Base-by-base conservation (phyloP, 768 basidiomycete genomes). In the Suillus clintonianus region DNA sequence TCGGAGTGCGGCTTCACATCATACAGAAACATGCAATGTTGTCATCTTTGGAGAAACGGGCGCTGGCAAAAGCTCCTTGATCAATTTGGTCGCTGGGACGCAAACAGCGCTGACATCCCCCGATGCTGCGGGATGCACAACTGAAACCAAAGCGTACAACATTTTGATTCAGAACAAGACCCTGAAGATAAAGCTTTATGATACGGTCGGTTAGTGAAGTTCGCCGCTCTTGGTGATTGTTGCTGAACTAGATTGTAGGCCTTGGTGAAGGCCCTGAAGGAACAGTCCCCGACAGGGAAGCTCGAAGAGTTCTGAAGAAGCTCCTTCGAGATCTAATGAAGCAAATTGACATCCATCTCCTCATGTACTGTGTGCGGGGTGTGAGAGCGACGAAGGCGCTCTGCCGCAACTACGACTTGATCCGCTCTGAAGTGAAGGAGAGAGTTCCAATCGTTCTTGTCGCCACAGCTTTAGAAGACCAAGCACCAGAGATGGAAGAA, bases 321-420 rank as follows among this genome's bases (percentile, higher is more conserved):
- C 74, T 83, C 51, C 70, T 83, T 45, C 70, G 69, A 36, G 69
- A 65, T 8, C 69, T 82, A 32, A 64, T 69, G 19, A 64, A 63
- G 41, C 59, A 62, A 58, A 71, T 67, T 19, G 76, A 72, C n/a
- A 63, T 77, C 34, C 67, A 72, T 61, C 67, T 77, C 9, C 76
- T 77, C 50, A 17, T 77, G 45, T 78, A 74, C 64, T 78, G 76
- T 63, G 64, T 77, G 5, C 76, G 76, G n/a, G 77, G 72, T n/a
- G 70, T 69, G 17, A 65, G 77, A 59, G 67, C 70, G 57, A 75
- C 68, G 59, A 69, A 67, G 34, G 70, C 69, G 9, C 51, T 71
- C 14, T 67, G 69, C 34, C 70, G 67, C 36, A 78, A 74, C 60
- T 78, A 77, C 61, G 67, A 71, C 19, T 59, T 72, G 41, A 72